Conservation (phyloP, 2,329 filamentous ascomycete species). For the Verticillium isaacii region DNA sequence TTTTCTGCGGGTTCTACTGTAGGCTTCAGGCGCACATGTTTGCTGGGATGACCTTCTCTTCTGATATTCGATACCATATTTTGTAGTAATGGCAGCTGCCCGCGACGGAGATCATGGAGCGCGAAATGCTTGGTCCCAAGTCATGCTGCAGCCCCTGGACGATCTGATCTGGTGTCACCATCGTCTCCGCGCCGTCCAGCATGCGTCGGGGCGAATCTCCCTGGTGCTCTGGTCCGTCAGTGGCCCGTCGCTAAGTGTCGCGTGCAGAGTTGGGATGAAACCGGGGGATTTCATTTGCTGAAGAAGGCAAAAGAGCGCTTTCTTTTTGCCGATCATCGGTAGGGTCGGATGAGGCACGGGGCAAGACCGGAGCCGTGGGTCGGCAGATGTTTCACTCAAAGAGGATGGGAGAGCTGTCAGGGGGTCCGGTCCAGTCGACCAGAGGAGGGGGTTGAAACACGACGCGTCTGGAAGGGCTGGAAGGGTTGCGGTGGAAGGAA, state of each 20-base stretch:
- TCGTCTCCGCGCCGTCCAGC: neutral
- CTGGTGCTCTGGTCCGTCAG: neutral
- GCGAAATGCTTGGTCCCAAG: neutral
- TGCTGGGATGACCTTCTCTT: neutral
- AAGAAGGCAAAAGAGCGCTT: neutral
- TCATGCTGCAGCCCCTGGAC: neutral
- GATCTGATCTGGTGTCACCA: neutral
- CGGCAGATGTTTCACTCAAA: neutral
- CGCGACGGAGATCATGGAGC: constrained; percentile 9
- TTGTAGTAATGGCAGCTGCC: constrained; percentile 8
- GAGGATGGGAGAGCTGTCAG: neutral
- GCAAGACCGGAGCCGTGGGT: neutral
- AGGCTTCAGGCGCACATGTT: neutral
- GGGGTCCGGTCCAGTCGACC: constrained; percentile 1
- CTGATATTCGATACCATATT: constrained; percentile 1
- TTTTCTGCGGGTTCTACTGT: neutral
- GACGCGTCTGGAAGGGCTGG: constrained; percentile 7
- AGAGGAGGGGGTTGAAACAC: constrained; percentile 8
- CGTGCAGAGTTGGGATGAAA: constrained; percentile 9
- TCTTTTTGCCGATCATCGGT: neutral
- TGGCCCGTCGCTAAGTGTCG: neutral
- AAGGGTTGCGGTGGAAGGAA: neutral
- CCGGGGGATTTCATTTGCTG: neutral
- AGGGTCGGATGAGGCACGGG: neutral
- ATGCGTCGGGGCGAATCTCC: neutral